Base-by-base conservation (phyloP, 2,329 filamentous ascomycete genomes). In the Aspergillus aculeatus region DNA sequence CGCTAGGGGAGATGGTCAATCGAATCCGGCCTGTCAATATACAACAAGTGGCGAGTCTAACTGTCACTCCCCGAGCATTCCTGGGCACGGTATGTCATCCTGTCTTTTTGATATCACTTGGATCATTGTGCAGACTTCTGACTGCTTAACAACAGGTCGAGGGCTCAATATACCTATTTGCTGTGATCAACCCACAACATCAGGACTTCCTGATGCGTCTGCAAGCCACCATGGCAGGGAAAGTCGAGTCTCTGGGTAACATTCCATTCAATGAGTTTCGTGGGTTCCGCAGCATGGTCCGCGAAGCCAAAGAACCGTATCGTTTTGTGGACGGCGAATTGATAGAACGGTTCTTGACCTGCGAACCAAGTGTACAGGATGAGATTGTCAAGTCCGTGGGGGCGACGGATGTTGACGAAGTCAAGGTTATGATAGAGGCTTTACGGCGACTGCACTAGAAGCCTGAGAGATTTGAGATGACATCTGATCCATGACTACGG, bases 291-390 rank as follows among this genome's bases (percentile, higher is more conserved):
- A 96, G 87, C 56, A 81, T 86, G 24, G 87, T 89, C 26, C 81
- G 88, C 19, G 85, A 90, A 60, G 84, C 86, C 0, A 87, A 90
- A 0, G 91, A 89, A 44, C 94, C 95, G 0, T 90, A 86, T 70
- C 84, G 94, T 1, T 98, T 98, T 69, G 85, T 99, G 12, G 95
- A 99, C 70, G 95, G 94, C 0, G 94, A 97, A 73, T 81, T 98
- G 68, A 82, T 99, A 12, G 94, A 98, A 77, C 78, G 86, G 54
- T 97, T 97, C 71, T 75, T 98, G 65, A 88, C 92, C 64, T 79
- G 90, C 63, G 81, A 84, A 50, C 86, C 88, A 57, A 79, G 80
- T 5, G 68, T 82, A 60, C 85, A 88, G 70, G 77, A 79, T 61
- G 78, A 80, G 66, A 81, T 86, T 58, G 78, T 84, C 7, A 70